Conservation (phyloP, 2,329 filamentous ascomycete species). For the Claviceps paspali region DNA sequence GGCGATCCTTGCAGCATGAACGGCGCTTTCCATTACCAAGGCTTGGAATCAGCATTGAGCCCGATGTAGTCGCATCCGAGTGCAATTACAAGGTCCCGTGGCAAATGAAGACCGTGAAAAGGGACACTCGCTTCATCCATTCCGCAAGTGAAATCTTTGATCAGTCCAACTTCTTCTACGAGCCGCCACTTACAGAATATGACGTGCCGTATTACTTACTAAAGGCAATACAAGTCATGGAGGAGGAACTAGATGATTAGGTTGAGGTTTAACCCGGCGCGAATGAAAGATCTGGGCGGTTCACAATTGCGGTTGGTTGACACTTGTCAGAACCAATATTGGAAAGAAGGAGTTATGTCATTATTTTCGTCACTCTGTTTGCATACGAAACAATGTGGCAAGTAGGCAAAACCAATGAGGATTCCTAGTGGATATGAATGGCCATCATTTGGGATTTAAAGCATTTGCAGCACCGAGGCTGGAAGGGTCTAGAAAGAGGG, state of each 20-base stretch:
- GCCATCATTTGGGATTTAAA: neutral
- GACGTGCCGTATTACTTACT: constrained; percentile 6
- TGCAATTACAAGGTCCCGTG: constrained; percentile 13
- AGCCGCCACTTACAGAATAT: constrained; percentile 2
- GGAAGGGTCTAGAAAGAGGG: neutral
- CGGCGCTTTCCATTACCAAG: constrained; percentile 20
- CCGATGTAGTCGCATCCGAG: constrained; percentile 4
- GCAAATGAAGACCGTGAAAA: constrained; percentile 13
- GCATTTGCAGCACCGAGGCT: constrained; percentile 1
- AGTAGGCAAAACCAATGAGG: neutral
- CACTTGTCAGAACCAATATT: neutral
- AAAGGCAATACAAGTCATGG: constrained; percentile 2
- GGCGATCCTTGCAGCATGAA: constrained; percentile 10
- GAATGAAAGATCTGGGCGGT: neutral
- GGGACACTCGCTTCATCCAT: constrained; percentile 9
- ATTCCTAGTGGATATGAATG: neutral
- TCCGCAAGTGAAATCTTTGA: neutral
- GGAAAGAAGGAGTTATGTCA: neutral
- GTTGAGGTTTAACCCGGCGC: neutral
- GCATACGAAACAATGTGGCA: neutral
- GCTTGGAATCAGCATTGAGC: constrained; percentile 9
- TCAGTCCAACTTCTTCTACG: neutral
- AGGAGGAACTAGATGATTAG: constrained; percentile 5
- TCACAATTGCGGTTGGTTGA: neutral
- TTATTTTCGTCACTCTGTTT: neutral